A percentile compares a stretch with the other conserved stretches of the same genome.
These are phyloP conservation scores for Rubus parviflorus DNA, from an alignment of 306 rosid species.

Conservation along the genomic window DNA sequence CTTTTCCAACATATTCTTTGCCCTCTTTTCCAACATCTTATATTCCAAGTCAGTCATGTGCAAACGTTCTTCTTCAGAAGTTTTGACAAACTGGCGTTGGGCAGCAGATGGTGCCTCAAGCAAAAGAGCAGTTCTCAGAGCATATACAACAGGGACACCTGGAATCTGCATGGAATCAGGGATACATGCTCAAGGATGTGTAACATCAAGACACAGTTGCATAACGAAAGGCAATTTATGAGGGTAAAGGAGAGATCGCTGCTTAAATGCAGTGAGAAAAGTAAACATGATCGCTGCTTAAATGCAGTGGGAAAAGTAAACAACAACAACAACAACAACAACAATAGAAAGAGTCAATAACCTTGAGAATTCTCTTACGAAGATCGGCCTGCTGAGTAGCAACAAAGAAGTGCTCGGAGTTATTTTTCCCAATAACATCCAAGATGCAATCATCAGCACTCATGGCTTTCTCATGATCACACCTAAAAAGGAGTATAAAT, in stretches of 20 bases:
- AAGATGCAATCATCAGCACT: constrained; percentile 59
- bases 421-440: constrained; percentile 67
- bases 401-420: constrained; percentile 77
- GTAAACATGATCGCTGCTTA: neutral
- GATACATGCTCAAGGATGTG: neutral
- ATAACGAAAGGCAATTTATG: neutral
- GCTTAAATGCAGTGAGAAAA: too few relatives aligned
- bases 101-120: constrained; percentile 62
- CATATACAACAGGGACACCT: constrained; percentile 74
- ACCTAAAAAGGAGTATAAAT: constrained; percentile 43
- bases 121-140: constrained; percentile 69
- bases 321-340: neutral
- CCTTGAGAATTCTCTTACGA: constrained; percentile 63
- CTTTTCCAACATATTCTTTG: constrained; percentile 22
- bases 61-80: constrained; percentile 52
- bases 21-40: constrained; percentile 35
- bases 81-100: constrained; percentile 63
- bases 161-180: constrained; percentile 48
- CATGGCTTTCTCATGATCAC: constrained; percentile 58
- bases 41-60: constrained; percentile 55
- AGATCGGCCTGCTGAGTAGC: constrained; percentile 71
- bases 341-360: constrained; percentile 8
- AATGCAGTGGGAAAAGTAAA: neutral
- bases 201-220: neutral
- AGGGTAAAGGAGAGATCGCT: neutral